Conservation (phyloP, 441 rosid genomes). For the Syzygium malaccense region DNA sequence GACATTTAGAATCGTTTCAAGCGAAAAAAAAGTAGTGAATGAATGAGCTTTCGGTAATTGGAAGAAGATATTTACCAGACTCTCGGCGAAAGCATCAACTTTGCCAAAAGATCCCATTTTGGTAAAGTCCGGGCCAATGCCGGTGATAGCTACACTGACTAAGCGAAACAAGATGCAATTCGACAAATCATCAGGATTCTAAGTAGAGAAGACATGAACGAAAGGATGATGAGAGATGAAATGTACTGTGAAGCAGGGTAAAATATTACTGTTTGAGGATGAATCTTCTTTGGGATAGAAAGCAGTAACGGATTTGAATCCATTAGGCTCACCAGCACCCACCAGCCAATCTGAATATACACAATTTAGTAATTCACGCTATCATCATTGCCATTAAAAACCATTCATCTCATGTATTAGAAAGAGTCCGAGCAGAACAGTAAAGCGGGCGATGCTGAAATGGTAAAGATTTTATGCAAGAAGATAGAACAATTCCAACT, state of each 20-base stretch:
- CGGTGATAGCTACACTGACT: slow-evolving; percentile 77
- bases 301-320: slow-evolving; percentile 85
- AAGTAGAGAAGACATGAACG: background rate
- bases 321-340: slow-evolving; percentile 57
- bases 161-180: background rate
- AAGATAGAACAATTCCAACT: background rate
- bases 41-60: background rate
- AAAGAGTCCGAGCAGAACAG: background rate
- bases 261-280: slow-evolving; percentile 45
- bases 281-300: slow-evolving; percentile 62
- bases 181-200: background rate
- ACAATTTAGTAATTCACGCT: background rate
- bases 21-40: background rate
- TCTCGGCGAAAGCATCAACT: slow-evolving; percentile 87
- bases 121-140: slow-evolving; percentile 90
- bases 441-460: background rate
- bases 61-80: slow-evolving; percentile 32
- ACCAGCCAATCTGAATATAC: slow-evolving; percentile 59
- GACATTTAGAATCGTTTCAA: background rate
- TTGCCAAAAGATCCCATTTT: slow-evolving; percentile 93
- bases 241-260: background rate
- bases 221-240: background rate
- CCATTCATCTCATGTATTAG: background rate
- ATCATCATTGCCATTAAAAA: background rate
- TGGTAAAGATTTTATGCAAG: background rate